Conservation (phyloP, 2,329 filamentous ascomycete genomes). For the Huntiella omanensis region DNA sequence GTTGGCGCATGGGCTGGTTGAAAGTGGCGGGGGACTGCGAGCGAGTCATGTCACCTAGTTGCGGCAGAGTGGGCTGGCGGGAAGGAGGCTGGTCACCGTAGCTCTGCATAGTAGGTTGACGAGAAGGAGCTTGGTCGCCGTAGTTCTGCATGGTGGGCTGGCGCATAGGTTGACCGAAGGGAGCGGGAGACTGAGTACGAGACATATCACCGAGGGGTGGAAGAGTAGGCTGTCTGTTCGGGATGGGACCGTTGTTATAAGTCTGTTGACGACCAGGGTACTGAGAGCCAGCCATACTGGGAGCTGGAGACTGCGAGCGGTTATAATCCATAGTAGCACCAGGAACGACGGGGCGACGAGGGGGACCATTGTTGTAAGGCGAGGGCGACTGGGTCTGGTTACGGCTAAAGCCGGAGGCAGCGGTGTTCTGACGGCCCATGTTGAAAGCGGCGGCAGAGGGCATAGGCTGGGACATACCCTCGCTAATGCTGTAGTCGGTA, state of each 20-base stretch:
- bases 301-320: slow-evolving; percentile 20
- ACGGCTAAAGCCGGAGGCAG: neutral
- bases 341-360: slow-evolving; percentile 4
- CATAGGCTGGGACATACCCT: slow-evolving; percentile 1
- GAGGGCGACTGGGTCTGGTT: slow-evolving; percentile 5
- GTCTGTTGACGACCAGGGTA: slow-evolving; percentile 10
- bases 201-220: slow-evolving; percentile 3
- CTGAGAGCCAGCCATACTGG: slow-evolving; percentile 17
- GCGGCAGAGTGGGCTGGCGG: slow-evolving; percentile 2
- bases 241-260: slow-evolving; percentile 1
- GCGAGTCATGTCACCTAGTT: slow-evolving; percentile 2
- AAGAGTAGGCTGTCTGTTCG: slow-evolving; percentile 3
- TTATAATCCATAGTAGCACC: slow-evolving; percentile 31
- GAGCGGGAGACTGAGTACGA: slow-evolving; percentile 8
- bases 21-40: slow-evolving; percentile 4
- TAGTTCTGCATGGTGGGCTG: slow-evolving; percentile 1
- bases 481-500: neutral
- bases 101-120: slow-evolving; percentile 2
- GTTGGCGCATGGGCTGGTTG: slow-evolving; percentile 8
- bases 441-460: slow-evolving; percentile 1
- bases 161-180: slow-evolving; percentile 2
- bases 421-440: slow-evolving; percentile 4
- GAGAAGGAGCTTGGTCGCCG: neutral
- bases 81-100: neutral
- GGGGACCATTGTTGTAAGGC: slow-evolving; percentile 4